Evolutionary conservation across 768 basidiomycete genomes (phyloP).

Genomic region (Lentinula guzmanii): DNA sequence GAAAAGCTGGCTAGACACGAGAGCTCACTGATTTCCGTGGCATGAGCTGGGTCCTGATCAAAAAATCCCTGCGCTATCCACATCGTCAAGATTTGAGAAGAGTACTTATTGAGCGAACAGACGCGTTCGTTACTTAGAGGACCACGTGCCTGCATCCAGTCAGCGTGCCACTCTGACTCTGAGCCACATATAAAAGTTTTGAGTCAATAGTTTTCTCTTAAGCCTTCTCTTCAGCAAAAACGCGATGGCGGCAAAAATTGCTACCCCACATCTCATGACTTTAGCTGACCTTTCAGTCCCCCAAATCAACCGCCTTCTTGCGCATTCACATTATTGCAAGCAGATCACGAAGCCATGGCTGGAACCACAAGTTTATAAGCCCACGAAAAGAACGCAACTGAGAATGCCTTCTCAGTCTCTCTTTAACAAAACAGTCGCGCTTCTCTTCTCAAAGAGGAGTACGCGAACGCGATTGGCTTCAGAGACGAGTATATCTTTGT

Average conservation of each 20-base stretch:
- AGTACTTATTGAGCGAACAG: not conserved
- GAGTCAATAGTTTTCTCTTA: not conserved
- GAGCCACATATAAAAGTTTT: not conserved
- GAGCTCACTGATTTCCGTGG: not conserved
- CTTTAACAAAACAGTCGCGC: slow-evolving; percentile 78
- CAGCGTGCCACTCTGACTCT: too few relatives aligned
- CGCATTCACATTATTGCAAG: slow-evolving; percentile 62
- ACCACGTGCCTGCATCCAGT: not conserved
- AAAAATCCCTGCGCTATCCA: not conserved
- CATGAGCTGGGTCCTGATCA: not conserved
- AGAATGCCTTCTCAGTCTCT: slow-evolving; percentile 70
- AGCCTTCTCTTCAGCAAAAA: not conserved
- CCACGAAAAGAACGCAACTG: slow-evolving; percentile 25
- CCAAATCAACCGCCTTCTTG: slow-evolving; percentile 65
- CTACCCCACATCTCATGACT: slow-evolving; percentile 73
- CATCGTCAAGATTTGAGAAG: not conserved
- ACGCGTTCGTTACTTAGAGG: not conserved
- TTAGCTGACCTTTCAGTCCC: slow-evolving; percentile 79
- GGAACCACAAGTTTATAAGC: slow-evolving; percentile 35
- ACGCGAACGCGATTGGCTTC: slow-evolving; percentile 87
- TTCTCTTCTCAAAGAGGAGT: slow-evolving; percentile 90
- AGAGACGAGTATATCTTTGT: slow-evolving; percentile 71
- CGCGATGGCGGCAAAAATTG: not conserved
- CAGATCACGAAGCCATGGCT: slow-evolving; percentile 63
- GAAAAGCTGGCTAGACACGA: not conserved